A percentile compares a stretch with the other conserved stretches of the same genome.
These are phyloP conservation scores for Pseudogymnoascus sp. DNA, from an alignment of 2,329 filamentous ascomycete species.

Conservation along the genomic window DNA sequence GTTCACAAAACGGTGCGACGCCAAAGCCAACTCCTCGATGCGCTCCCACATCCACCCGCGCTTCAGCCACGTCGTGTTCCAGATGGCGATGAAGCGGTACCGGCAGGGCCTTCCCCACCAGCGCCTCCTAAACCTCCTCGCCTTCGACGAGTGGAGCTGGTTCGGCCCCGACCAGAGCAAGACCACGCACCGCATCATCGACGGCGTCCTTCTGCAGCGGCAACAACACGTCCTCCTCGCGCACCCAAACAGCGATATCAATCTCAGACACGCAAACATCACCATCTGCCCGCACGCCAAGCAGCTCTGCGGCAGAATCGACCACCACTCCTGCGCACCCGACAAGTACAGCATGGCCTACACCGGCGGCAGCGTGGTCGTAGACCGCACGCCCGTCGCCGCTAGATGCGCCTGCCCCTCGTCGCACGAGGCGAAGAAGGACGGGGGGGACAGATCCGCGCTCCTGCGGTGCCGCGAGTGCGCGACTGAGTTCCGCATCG, in stretches of 20 bases:
- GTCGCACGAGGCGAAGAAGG: neutral
- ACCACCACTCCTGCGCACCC: neutral
- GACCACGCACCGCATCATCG: constrained; percentile 35
- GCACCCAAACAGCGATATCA: neutral
- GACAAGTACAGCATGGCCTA: neutral
- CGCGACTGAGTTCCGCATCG: neutral
- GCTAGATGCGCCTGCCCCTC: neutral
- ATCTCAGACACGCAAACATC: neutral
- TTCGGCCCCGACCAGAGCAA: constrained; percentile 51
- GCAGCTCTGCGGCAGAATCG: neutral
- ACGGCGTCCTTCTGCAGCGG: neutral
- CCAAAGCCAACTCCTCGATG: neutral
- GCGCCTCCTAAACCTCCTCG: constrained; percentile 10
- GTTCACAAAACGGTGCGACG: neutral
- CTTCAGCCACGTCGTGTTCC: constrained; percentile 12
- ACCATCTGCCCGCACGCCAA: neutral
- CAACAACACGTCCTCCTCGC: neutral
- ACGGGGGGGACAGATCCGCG: neutral
- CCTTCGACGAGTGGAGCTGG: constrained; percentile 37
- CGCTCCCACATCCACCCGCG: constrained; percentile 11
- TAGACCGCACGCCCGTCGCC: neutral
- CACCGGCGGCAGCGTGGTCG: neutral
- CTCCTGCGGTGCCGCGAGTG: neutral
- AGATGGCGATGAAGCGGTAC: constrained; percentile 15
- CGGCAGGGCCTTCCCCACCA: too few species aligned